A percentile compares a stretch with the other conserved stretches of the same genome.
Evolutionary conservation across 2,329 filamentous ascomycete genomes (phyloP).

Genomic region (Akanthomyces uredinophilus): DNA sequence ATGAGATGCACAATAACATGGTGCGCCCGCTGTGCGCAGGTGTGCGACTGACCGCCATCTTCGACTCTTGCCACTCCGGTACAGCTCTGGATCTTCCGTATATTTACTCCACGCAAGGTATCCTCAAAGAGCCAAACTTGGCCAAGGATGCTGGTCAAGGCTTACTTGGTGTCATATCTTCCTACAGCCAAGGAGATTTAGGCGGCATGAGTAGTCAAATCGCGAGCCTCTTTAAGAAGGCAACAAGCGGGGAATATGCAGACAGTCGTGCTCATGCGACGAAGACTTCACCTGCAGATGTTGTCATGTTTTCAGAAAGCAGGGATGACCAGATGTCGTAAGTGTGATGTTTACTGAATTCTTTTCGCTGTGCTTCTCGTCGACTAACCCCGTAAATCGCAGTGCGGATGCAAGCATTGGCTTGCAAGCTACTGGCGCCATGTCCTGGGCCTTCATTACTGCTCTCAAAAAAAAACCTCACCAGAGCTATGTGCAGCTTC

Average conservation of each 20-base stretch:
- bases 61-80: slow-evolving; percentile 63
- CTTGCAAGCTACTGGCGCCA: slow-evolving; percentile 88
- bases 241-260: slow-evolving; percentile 70
- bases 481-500: slow-evolving; percentile 93
- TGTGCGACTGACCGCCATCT: slow-evolving; percentile 57
- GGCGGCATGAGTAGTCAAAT: slow-evolving; percentile 76
- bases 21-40: slow-evolving; percentile 51
- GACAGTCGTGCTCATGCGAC: slow-evolving; percentile 76
- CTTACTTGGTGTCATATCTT: slow-evolving; percentile 53
- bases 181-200: slow-evolving; percentile 67
- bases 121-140: slow-evolving; percentile 63
- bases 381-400: not conserved
- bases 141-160: slow-evolving; percentile 64
- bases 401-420: slow-evolving; percentile 91
- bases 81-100: slow-evolving; percentile 63
- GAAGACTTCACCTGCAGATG: slow-evolving; percentile 91
- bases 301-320: slow-evolving; percentile 96
- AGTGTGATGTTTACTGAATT: slow-evolving; percentile 35
- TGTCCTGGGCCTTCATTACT: slow-evolving; percentile 96
- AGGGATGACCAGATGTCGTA: slow-evolving; percentile 94
- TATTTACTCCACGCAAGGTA: slow-evolving; percentile 63
- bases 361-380: too few relatives aligned
- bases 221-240: slow-evolving; percentile 84
- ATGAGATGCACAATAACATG: slow-evolving; percentile 76
- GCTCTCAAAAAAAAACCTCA: slow-evolving; percentile 94